Conservation (phyloP, 257 asterid species). For the Nicotiana obtusifolia region DNA sequence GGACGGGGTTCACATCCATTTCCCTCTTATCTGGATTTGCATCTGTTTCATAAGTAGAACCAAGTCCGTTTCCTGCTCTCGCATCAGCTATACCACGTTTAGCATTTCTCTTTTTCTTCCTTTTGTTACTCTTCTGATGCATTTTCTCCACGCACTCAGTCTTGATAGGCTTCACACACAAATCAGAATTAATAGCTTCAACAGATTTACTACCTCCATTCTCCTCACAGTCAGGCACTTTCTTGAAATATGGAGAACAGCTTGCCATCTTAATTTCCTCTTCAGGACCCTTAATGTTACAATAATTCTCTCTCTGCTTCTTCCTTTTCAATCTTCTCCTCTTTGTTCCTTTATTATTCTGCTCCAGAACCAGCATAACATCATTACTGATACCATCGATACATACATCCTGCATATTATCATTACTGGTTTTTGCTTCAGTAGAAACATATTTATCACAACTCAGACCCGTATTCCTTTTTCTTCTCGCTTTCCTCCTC, state of each 20-base stretch:
- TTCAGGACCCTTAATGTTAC: background rate
- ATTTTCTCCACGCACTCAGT: too few species aligned
- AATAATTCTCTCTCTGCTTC: constrained; percentile 6
- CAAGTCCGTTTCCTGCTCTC: too few species aligned
- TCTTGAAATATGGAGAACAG: background rate
- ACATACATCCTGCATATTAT: constrained; percentile 5
- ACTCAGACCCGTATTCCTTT: background rate
- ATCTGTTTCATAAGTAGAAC: too few species aligned
- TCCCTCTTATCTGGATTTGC: background rate
- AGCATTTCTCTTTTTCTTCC: too few species aligned
- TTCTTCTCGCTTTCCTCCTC: too few species aligned
- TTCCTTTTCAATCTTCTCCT: background rate
- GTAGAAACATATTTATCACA: background rate
- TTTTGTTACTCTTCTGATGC: too few species aligned
- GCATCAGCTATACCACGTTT: too few species aligned
- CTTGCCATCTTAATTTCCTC: background rate
- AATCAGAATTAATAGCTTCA: too few species aligned
- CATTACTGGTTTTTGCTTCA: background rate
- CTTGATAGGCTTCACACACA: too few species aligned
- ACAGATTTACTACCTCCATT: background rate
- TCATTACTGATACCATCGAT: background rate
- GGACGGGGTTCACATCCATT: background rate
- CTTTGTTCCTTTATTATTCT: background rate
- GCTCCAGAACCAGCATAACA: background rate
- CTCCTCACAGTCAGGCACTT: background rate